A percentile compares a stretch with the other conserved stretches of the same genome.
These are phyloP conservation scores for Gossypium anomalum DNA, from an alignment of 345 rosid species.

Conservation along the genomic window DNA sequence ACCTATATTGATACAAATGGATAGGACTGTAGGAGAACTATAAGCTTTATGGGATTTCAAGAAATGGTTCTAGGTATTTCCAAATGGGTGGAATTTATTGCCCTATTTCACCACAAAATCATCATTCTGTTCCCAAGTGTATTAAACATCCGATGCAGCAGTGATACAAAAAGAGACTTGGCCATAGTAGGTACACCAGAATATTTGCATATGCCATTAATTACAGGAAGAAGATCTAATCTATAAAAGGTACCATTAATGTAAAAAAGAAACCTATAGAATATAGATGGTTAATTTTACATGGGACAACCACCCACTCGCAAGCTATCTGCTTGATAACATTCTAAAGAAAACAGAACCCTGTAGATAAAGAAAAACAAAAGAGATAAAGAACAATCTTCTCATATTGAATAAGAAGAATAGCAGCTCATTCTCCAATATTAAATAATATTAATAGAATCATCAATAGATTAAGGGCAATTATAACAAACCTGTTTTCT, in stretches of 20 bases:
- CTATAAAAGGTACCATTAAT: constrained; percentile 48
- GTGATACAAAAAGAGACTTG: constrained; percentile 80
- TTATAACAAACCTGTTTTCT: constrained; percentile 43
- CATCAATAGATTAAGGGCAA: constrained; percentile 3
- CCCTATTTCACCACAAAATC: constrained; percentile 35
- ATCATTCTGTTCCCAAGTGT: constrained; percentile 21
- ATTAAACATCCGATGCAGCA: neutral
- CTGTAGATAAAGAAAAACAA: neutral
- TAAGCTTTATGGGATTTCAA: constrained; percentile 51
- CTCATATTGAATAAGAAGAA: constrained; percentile 8
- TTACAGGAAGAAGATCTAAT: constrained; percentile 83
- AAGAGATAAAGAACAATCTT: neutral
- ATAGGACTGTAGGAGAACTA: constrained; percentile 26
- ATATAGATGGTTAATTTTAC: constrained; percentile 15
- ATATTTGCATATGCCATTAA: constrained; percentile 52
- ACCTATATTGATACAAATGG: constrained; percentile 52
- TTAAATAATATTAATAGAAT: neutral
- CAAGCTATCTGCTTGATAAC: constrained; percentile 18
- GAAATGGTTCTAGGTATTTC: constrained; percentile 43
- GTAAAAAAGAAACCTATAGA: constrained; percentile 17
- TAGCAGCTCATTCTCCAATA: neutral
- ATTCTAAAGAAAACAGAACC: constrained; percentile 16
- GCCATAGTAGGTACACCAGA: constrained; percentile 79
- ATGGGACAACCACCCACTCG: constrained; percentile 12
- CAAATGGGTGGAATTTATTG: constrained; percentile 32